These are phyloP conservation scores for Curvularia eragrostidis DNA, from an alignment of 2,329 filamentous ascomycete species.

Conservation along the genomic window DNA sequence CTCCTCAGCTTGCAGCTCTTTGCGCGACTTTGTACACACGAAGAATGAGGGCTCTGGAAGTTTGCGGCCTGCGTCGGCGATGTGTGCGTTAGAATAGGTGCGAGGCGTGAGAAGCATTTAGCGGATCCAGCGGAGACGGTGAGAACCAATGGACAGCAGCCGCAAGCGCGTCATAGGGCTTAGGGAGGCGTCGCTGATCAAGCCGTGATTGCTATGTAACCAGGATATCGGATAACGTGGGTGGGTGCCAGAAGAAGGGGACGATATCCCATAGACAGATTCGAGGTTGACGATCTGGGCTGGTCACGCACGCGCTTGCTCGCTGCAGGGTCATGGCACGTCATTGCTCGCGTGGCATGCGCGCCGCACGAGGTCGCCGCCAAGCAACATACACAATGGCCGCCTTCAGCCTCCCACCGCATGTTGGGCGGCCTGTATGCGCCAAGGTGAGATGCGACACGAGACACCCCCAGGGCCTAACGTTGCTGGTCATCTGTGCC, in stretches of 20 bases:
- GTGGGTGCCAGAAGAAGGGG: conserved; percentile 10
- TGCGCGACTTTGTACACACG: conserved; percentile 41
- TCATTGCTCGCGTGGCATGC: conserved; percentile 21
- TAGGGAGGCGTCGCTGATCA: conserved; percentile 17
- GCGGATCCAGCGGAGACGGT: conserved; percentile 33
- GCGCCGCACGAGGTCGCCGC: conserved; percentile 12
- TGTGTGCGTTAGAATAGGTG: conserved; percentile 49
- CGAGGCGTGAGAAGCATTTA: conserved; percentile 53
- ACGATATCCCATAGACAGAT: neutral
- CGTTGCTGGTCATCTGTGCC: neutral
- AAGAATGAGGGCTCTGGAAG: conserved; percentile 44
- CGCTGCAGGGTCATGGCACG: conserved; percentile 14
- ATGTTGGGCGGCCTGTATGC: neutral
- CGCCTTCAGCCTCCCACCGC: neutral
- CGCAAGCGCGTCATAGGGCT: conserved; percentile 26
- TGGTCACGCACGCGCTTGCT: conserved; percentile 22
- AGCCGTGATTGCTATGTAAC: conserved; percentile 5
- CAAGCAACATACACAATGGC: neutral
- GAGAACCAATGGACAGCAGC: conserved; percentile 25
- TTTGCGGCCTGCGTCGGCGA: conserved; percentile 42
- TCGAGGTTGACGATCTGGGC: neutral
- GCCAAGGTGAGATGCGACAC: neutral
- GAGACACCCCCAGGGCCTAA: neutral
- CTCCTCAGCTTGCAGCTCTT: conserved; percentile 42
- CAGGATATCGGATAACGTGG: neutral